phyloP scores from a whole-genome alignment of 2,329 filamentous ascomycete species.

The Karstenula rhodostoma region DNA sequence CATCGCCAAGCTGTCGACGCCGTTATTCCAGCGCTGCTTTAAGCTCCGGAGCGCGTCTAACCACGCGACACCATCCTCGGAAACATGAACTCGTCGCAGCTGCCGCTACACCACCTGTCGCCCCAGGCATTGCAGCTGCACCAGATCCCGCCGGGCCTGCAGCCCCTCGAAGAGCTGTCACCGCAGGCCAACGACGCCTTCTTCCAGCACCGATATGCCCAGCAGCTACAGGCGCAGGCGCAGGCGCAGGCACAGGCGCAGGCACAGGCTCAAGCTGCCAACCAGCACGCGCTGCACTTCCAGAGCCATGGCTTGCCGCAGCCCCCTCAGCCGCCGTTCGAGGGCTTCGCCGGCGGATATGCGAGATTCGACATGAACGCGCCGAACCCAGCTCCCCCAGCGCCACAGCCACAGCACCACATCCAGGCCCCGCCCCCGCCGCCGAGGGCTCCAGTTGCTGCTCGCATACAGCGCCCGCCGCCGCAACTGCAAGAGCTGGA shows the following conservation, averaged over 20 bases:
- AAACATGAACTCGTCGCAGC: conserved; percentile 21
- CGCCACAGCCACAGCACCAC: conserved; percentile 32
- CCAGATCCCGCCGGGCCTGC: conserved; percentile 48
- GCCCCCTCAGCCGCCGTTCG: conserved; percentile 30
- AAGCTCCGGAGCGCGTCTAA: conserved; percentile 13
- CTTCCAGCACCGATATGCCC: conserved; percentile 33
- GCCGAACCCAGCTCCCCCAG: conserved; percentile 22
- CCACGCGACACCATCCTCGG: conserved; percentile 12
- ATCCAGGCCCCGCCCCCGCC: conserved; percentile 27
- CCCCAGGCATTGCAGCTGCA: conserved; percentile 28
- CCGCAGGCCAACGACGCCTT: conserved; percentile 30
- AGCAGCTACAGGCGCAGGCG: conserved; percentile 10
- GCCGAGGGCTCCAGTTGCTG: conserved; percentile 22
- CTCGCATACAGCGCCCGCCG: conserved; percentile 24
- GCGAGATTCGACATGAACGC: conserved; percentile 36
- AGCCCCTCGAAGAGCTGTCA: conserved; percentile 52
- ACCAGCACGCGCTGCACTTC: conserved; percentile 42
- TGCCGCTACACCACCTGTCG: conserved; percentile 21
- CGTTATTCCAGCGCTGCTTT: conserved; percentile 21
- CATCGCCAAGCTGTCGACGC: conserved; percentile 14
- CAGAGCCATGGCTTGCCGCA: conserved; percentile 42
- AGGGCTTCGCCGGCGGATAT: conserved; percentile 32
- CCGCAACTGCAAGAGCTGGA: conserved; percentile 23
- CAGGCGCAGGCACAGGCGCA: conserved; percentile 4
- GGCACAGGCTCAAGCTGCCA: conserved; percentile 4